Evolutionary conservation across 1,284 basidiomycete genomes (phyloP).

Genomic region (Wolfiporia cocos): DNA sequence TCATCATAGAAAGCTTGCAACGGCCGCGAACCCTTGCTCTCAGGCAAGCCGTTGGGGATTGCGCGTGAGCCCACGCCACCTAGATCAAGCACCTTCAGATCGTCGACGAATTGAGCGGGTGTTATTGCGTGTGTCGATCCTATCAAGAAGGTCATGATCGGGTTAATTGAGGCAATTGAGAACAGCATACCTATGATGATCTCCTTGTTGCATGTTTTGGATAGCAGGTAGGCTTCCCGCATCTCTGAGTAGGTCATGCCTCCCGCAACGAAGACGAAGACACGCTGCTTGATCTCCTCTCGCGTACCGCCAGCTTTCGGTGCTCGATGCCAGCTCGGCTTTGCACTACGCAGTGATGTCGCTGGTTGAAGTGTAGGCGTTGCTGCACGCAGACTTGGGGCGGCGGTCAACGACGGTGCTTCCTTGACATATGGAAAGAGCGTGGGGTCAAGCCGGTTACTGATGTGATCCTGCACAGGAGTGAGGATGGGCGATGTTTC

Average conservation of each 20-base stretch:
- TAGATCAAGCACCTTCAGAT: conserved; percentile 81
- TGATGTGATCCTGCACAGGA: conserved; percentile 68
- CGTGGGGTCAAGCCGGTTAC: conserved; percentile 70
- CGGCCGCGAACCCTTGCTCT: conserved; percentile 41
- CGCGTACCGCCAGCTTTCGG: conserved; percentile 44
- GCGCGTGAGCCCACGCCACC: conserved; percentile 68
- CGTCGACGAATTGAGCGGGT: conserved; percentile 81
- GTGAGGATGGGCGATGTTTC: too few species aligned
- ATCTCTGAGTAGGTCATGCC: conserved; percentile 98
- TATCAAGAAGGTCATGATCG: conserved; percentile 25
- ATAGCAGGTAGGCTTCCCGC: conserved; percentile 81
- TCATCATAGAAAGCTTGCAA: conserved; percentile 76
- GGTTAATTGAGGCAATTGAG: background rate
- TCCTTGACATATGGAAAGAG: conserved; percentile 93
- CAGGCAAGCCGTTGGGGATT: conserved; percentile 69
- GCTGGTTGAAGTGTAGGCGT: conserved; percentile 32
- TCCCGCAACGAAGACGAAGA: conserved; percentile 90
- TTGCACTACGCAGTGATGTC: conserved; percentile 76
- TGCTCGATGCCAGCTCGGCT: conserved; percentile 82
- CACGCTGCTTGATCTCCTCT: conserved; percentile 67
- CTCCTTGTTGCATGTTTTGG: conserved; percentile 75
- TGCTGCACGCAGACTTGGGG: conserved; percentile 36
- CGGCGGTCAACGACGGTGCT: conserved; percentile 50
- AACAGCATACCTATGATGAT: conserved; percentile 76
- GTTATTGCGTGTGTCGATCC: conserved; percentile 89